phyloP scores from a whole-genome alignment of 1,139 yeast species.

The Geotrichum candidum region DNA sequence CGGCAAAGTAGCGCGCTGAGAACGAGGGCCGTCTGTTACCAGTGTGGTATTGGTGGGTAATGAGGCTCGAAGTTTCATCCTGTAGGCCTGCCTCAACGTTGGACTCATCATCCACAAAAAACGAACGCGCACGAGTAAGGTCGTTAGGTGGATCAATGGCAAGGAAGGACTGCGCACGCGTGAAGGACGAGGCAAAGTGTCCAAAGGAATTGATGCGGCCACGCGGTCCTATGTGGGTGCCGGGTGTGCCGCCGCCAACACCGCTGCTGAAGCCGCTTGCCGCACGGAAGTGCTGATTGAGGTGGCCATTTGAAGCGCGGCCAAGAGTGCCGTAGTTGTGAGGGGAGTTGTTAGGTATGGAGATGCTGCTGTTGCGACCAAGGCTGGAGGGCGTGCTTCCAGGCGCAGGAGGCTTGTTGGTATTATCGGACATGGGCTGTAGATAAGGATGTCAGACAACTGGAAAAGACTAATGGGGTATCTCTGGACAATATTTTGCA shows the following conservation, averaged over 20 bases:
- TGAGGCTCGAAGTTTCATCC: slow-evolving; percentile 5
- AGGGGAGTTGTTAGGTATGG: not conserved
- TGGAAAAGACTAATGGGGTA: too few species aligned
- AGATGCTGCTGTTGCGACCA: slow-evolving; percentile 1
- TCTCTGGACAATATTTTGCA: too few species aligned
- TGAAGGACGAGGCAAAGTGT: slow-evolving; percentile 72
- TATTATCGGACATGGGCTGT: not conserved
- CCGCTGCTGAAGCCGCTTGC: not conserved
- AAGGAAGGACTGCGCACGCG: slow-evolving; percentile 69
- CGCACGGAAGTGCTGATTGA: not conserved
- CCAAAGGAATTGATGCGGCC: slow-evolving; percentile 51
- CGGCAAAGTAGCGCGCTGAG: slow-evolving; percentile 19
- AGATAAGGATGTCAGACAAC: not conserved
- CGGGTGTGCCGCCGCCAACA: not conserved
- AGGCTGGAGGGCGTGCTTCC: slow-evolving; percentile 7
- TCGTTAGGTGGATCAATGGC: slow-evolving; percentile 44
- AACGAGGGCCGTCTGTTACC: slow-evolving; percentile 15
- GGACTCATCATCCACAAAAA: slow-evolving; percentile 34
- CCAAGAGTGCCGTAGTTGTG: slow-evolving; percentile 6
- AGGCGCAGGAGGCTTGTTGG: not conserved
- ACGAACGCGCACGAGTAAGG: slow-evolving; percentile 42
- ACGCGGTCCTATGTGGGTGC: not conserved
- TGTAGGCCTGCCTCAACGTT: not conserved
- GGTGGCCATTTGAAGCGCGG: not conserved
- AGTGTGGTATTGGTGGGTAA: not conserved